phyloP scores from a whole-genome alignment of 441 rosid species.

The Populus hybrid region DNA sequence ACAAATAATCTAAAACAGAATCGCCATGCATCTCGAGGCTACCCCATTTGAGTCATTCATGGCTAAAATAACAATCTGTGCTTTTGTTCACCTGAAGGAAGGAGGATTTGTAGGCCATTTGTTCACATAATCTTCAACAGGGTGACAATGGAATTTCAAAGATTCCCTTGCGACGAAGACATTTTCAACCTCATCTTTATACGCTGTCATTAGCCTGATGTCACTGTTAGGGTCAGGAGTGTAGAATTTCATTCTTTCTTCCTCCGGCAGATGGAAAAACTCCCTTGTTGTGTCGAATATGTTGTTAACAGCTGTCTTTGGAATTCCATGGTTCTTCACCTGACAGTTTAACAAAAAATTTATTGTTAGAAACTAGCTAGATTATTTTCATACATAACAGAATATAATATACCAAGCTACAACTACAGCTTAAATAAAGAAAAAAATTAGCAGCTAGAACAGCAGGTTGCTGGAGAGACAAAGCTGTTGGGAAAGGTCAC shows the following conservation, averaged over 20 bases:
- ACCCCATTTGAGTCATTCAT: too few species aligned
- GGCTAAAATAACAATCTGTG: not conserved
- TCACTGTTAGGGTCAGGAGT: conserved; percentile 47
- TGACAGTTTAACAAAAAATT: not conserved
- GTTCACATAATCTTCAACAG: conserved; percentile 34
- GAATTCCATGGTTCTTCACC: conserved; percentile 51
- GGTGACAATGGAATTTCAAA: conserved; percentile 53
- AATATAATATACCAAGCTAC: not conserved
- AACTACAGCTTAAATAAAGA: not conserved
- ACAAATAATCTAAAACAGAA: not conserved
- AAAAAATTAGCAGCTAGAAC: not conserved
- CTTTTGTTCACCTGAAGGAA: conserved; percentile 34
- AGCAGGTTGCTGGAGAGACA: not conserved
- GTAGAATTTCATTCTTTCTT: conserved; percentile 47
- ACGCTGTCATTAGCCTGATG: conserved; percentile 46
- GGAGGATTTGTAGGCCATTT: conserved; percentile 58
- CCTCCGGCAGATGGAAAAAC: conserved; percentile 43
- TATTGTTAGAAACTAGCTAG: not conserved
- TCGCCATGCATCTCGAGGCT: too few species aligned
- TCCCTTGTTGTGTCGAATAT: conserved; percentile 30
- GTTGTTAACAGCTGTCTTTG: conserved; percentile 21
- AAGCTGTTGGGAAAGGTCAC: not conserved
- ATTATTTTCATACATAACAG: too few species aligned
- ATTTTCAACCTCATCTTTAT: conserved; percentile 45
- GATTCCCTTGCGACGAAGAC: conserved; percentile 52